These are phyloP conservation scores for Neurospora tetraspora DNA, from an alignment of 495 filamentous ascomycete species.

Conservation along the genomic window DNA sequence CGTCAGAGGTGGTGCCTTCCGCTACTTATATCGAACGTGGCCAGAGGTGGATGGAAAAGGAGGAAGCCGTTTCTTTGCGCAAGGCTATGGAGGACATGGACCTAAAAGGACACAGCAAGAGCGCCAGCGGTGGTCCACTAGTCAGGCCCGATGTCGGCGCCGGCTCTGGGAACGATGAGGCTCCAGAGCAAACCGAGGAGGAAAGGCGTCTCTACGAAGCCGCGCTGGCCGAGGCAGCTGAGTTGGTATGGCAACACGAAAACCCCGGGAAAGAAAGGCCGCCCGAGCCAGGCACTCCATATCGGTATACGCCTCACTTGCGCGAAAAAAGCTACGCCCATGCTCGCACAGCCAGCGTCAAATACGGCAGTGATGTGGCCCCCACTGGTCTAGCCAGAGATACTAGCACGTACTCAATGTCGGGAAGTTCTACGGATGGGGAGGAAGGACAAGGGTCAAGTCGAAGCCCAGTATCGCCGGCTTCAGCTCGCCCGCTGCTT, in stretches of 20 bases:
- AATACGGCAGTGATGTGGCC: constrained; percentile 38
- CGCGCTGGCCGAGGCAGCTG: constrained; percentile 77
- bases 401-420: constrained; percentile 34
- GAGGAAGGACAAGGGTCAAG: constrained; percentile 24
- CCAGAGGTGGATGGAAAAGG: constrained; percentile 76
- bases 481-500: constrained; percentile 14
- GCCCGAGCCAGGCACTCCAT: constrained; percentile 50
- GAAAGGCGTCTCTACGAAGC: constrained; percentile 60
- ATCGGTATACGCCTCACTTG: constrained; percentile 51
- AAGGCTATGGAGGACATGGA: constrained; percentile 72
- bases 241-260: constrained; percentile 78
- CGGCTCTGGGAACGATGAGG: background rate
- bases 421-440: constrained; percentile 39
- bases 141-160: background rate
- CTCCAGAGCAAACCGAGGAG: constrained; percentile 35
- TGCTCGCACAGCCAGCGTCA: constrained; percentile 49
- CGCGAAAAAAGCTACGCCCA: constrained; percentile 52
- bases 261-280: constrained; percentile 40
- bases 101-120: constrained; percentile 19
- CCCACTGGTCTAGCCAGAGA: constrained; percentile 39
- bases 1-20: constrained; percentile 43
- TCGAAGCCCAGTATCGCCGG: constrained; percentile 19
- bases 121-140: constrained; percentile 9
- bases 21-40: constrained; percentile 69
- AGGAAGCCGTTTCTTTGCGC: constrained; percentile 67